Percentiles rank a stretch among this genome's conserved stretches.
These are phyloP conservation scores for Eucalyptus tenuipes DNA, from an alignment of 345 rosid species.

Conservation along the genomic window DNA sequence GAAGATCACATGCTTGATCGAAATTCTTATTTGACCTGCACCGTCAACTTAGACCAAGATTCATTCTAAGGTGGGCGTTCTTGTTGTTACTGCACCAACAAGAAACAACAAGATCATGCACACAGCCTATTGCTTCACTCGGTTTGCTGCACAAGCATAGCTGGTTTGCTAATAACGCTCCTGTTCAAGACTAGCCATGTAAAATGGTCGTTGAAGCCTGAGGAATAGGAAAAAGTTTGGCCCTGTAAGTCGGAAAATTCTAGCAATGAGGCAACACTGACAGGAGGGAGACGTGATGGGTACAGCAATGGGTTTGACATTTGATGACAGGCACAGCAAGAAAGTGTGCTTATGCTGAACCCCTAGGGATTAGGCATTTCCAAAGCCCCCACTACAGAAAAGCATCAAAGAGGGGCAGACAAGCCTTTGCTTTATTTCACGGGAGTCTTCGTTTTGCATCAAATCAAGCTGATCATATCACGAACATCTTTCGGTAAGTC, in stretches of 20 bases:
- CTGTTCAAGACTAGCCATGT: background rate
- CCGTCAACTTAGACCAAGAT: too few species aligned
- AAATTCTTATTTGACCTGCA: too few species aligned
- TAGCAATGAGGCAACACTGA: background rate
- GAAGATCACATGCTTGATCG: accelerated
- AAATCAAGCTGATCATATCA: background rate
- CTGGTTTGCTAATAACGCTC: background rate
- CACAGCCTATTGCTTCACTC: background rate
- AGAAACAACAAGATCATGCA: background rate
- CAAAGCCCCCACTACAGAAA: background rate
- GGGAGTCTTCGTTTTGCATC: background rate
- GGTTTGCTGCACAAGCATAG: background rate
- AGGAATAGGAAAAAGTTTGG: background rate
- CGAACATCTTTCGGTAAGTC: background rate
- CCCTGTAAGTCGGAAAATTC: background rate
- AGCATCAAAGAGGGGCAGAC: background rate
- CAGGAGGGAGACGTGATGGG: background rate
- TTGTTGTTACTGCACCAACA: background rate
- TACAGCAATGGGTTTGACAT: background rate
- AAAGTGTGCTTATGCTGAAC: background rate
- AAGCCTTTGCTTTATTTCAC: background rate
- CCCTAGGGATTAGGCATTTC: background rate
- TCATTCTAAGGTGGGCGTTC: background rate
- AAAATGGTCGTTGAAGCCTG: background rate
- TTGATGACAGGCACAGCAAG: background rate